Evolutionary conservation across 139 green algal species (phyloP), one percentile per base, ranked within the genome.

Genomic region (Astrephomene gubernaculifera): DNA sequence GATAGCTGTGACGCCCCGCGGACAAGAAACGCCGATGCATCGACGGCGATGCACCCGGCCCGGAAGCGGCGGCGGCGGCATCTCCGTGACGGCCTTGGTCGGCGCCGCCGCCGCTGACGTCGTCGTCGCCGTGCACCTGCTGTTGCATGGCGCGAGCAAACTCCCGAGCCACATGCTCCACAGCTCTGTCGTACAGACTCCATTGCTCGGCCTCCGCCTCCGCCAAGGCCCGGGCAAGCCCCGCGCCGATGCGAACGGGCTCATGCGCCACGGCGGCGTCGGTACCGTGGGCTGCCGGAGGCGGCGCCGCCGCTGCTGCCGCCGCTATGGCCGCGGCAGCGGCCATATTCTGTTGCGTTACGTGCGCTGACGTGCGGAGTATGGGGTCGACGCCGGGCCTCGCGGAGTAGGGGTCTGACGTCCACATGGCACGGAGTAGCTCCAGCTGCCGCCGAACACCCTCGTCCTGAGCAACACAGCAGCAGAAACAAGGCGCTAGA

Each of bases 371-470:
- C n/a, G n/a, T n/a, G n/a, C n/a, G n/a, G n/a, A n/a, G n/a, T n/a
- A n/a, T 10, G 0, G 75, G 76, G 60, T 83, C 76, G 4, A 83
- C 76, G 0, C 76, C 76, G 22, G 76, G 76, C 0, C 76, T 60
- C 0, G 76, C 60, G 17, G 76, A 83, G 65, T 88, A 88, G 19
- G 84, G 65, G 39, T 72, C 64, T 4, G 74, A 71, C 3, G 41
- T 82, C 85, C 85, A 89, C 85, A 89, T 86, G 27, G 69, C 33
- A 0, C 85, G 57, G 12, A 89, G 85, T 0, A 79, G 79, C 54
- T 78, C 70, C 70, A 86, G 79, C 85, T 89, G 85, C 53, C 73
- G 69, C 61, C 57, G 31, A 7, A 79, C 78, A 21, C 72, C 72
- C 35, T 83, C 71, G 21, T 83, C 83, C 63, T 87, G 41, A 27